A percentile compares a stretch with the other conserved stretches of the same genome.
These are phyloP conservation scores for Cryptococcus depauperatus DNA, from an alignment of 1,284 basidiomycete species.

Conservation along the genomic window DNA sequence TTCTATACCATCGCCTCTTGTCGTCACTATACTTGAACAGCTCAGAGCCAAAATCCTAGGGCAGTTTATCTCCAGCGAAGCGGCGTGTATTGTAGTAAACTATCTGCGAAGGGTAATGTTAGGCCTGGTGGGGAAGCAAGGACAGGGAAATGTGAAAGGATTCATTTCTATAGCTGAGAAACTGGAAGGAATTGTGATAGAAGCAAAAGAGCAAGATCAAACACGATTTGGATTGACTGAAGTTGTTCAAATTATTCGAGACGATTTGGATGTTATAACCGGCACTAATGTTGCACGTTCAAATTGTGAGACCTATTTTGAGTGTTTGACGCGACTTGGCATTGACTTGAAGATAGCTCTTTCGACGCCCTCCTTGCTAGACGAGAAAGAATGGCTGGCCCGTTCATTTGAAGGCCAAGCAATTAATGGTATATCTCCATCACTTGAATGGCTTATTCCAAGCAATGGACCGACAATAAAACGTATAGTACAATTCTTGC, in stretches of 20 bases:
- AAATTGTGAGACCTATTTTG: no score
- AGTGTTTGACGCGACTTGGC: no score
- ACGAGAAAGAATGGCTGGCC: constrained; percentile 7
- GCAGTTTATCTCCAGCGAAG: constrained; percentile 54
- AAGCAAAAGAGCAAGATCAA: constrained; percentile 31
- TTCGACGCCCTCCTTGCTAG: constrained; percentile 5
- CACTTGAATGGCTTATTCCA: no score
- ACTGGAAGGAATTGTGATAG: constrained; percentile 19
- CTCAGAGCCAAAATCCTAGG: constrained; percentile 55
- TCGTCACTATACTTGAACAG: constrained; percentile 71
- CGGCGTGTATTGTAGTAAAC: constrained; percentile 55
- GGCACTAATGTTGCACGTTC: no score
- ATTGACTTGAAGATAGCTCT: not conserved
- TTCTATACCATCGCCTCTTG: no score
- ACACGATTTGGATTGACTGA: constrained; percentile 44
- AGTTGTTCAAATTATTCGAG: constrained; percentile 53
- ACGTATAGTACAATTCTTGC: no score
- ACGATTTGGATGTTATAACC: constrained; percentile 50
- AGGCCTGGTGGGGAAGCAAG: constrained; percentile 53
- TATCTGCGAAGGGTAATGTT: constrained; percentile 59
- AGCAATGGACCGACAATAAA: no score
- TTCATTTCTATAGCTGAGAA: constrained; percentile 20
- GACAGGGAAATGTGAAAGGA: constrained; percentile 35
- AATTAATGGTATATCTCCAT: no score
- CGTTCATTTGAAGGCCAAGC: constrained; percentile 15